Base-by-base conservation (phyloP, 495 filamentous ascomycete genomes). In the Penicillium canescens region DNA sequence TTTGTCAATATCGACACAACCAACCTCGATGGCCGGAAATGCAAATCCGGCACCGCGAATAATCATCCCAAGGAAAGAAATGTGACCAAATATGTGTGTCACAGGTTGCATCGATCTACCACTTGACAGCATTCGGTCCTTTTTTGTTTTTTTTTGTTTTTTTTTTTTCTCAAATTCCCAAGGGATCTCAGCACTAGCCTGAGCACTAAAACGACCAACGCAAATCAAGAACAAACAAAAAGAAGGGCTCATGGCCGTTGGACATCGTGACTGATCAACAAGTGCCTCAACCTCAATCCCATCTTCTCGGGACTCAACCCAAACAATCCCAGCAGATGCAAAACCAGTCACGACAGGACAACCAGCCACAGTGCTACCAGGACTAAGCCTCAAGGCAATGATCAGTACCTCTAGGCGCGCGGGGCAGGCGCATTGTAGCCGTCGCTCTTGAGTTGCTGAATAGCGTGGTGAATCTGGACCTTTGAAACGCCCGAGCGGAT, bases 401-500 rank as follows among this genome's bases (percentile, higher is more conserved):
- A 31, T 31, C 7, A 26, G 24, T 10, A 8, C 7, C 28, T 31
- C 28, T 31, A 31, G 28, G 28, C 5, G 28, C 8, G 28, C 8
- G 28, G 28, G 2, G 7, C 4, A 24, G 23, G 23, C 18, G 18
- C 18, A 1, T 18, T 24, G 38, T 20, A 33, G 10, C 4, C n/a
- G 42, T 23, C 50, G 9, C 26, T 36, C 24, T 42, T 39, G 6
- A 61, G 14, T 13, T 56, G 52, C 6, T 66, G 54, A 50, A 75
- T 39, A 2, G 48, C 45, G 4, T 51, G 40, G 26, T 66, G 65
- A 20, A 75, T 72, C 5, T 70, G 56, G 43, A 57, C 33, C 14
- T 69, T 50, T 12, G 70, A 70, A 23, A 66, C 70, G 18, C 69
- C 67, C 10, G 70, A 60, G 33, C 71, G 72, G 46, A 75, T 69